Evolutionary conservation across 768 basidiomycete species (phyloP).

Genomic region (Amanita thiersii): DNA sequence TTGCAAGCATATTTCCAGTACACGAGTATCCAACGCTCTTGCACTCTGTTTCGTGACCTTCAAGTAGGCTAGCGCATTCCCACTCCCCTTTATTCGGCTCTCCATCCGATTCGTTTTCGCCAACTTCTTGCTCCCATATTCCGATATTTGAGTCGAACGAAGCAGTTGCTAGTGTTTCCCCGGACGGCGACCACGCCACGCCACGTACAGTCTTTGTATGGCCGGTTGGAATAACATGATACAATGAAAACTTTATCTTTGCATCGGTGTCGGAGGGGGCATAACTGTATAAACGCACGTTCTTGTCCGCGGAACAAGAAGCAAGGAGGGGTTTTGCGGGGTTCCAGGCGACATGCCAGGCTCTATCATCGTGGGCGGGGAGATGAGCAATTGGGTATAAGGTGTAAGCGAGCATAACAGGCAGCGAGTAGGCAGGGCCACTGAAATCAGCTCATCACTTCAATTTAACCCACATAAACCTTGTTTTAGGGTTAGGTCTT

Average conservation of each 20-base stretch:
- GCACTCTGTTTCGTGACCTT: slow-evolving; percentile 97
- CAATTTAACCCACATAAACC: not conserved
- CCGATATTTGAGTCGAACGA: slow-evolving; percentile 92
- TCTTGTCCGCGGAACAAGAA: slow-evolving; percentile 92
- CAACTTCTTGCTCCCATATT: slow-evolving; percentile 73
- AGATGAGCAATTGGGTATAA: slow-evolving; percentile 22
- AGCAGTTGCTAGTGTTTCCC: slow-evolving; percentile 78
- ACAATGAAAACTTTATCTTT: slow-evolving; percentile 36
- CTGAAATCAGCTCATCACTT: not conserved
- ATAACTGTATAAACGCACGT: slow-evolving; percentile 81
- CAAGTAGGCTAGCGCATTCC: slow-evolving; percentile 82
- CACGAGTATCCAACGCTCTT: slow-evolving; percentile 82
- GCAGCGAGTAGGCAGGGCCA: too few relatives aligned
- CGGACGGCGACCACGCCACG: slow-evolving; percentile 85
- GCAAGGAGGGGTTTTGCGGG: slow-evolving; percentile 74
- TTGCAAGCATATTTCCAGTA: slow-evolving; percentile 80
- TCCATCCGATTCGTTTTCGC: slow-evolving; percentile 23
- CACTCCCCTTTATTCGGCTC: slow-evolving; percentile 49
- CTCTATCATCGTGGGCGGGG: slow-evolving; percentile 72
- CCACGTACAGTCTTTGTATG: slow-evolving; percentile 85
- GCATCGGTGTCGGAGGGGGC: slow-evolving; percentile 16
- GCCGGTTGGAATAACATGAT: slow-evolving; percentile 69
- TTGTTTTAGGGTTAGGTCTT: slow-evolving; percentile 3
- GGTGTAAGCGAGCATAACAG: slow-evolving; percentile 14
- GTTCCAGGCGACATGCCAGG: slow-evolving; percentile 90